phyloP scores from a whole-genome alignment of 192 early-diverging fungal genomes.

The Backusella parvicylindrica region DNA sequence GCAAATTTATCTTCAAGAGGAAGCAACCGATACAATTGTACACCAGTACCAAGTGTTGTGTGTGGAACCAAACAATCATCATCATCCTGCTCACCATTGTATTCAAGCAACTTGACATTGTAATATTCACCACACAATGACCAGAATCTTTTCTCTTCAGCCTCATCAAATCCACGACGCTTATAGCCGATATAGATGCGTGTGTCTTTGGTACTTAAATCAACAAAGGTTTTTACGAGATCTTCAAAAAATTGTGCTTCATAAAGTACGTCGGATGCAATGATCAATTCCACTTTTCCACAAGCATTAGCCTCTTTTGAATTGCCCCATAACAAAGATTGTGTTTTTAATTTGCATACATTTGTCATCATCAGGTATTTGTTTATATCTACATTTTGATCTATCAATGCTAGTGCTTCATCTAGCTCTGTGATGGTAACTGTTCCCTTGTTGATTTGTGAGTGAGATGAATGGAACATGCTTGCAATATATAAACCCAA shows the following conservation, averaged over 20 bases:
- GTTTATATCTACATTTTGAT: slow-evolving; percentile 35
- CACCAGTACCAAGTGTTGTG: not conserved
- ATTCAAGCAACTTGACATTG: slow-evolving; percentile 5
- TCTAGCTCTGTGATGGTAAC: slow-evolving; percentile 42
- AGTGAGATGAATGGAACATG: slow-evolving; percentile 2
- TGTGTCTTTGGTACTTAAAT: slow-evolving; percentile 29
- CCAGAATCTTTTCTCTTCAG: slow-evolving; percentile 37
- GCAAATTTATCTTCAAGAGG: not conserved
- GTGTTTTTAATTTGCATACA: not conserved
- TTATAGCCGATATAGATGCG: slow-evolving; percentile 47
- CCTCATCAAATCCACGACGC: slow-evolving; percentile 25
- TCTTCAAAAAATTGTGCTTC: slow-evolving; percentile 29
- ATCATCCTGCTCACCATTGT: not conserved
- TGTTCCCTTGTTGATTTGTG: not conserved
- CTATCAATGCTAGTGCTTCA: slow-evolving; percentile 38
- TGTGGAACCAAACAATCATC: slow-evolving; percentile 17
- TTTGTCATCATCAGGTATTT: not conserved
- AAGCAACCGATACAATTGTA: slow-evolving; percentile 21
- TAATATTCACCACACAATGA: slow-evolving; percentile 18
- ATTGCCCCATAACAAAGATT: slow-evolving; percentile 24
- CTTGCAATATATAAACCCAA: slow-evolving; percentile 38
- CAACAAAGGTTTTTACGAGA: slow-evolving; percentile 35
- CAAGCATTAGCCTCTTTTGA: not conserved
- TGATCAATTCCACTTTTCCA: slow-evolving; percentile 31
- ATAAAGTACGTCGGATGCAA: slow-evolving; percentile 53